Evolutionary conservation across 345 rosid genomes (phyloP).

Genomic region (Kandelia obovata): DNA sequence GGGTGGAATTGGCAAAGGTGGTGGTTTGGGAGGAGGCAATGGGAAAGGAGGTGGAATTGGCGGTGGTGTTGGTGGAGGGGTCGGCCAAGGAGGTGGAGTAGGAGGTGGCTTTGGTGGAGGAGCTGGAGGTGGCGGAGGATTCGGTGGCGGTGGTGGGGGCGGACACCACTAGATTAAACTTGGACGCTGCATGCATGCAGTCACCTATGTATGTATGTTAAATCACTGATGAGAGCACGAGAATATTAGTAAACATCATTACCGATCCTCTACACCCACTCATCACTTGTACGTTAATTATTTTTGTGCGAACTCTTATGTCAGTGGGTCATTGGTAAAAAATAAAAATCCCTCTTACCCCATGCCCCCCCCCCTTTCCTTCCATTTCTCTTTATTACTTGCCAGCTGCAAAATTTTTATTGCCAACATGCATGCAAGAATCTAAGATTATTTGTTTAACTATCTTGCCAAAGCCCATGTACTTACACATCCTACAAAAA

Average conservation of each 20-base stretch:
- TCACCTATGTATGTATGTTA: neutral
- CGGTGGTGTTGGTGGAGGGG: slow-evolving; percentile 21
- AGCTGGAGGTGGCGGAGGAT: neutral
- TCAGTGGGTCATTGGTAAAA: no score
- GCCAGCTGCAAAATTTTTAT: no score
- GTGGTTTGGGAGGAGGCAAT: slow-evolving; percentile 24
- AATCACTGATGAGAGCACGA: neutral
- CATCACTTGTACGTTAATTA: neutral
- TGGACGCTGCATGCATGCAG: slow-evolving; percentile 28
- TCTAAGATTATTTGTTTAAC: no score
- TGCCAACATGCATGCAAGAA: no score
- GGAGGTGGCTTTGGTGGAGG: slow-evolving; percentile 4
- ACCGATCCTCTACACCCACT: neutral
- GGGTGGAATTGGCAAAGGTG: slow-evolving; percentile 12
- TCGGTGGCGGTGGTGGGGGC: slow-evolving; percentile 19
- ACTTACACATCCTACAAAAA: no score
- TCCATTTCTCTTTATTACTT: no score
- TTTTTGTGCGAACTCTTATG: no score
- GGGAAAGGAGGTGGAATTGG: slow-evolving; percentile 30
- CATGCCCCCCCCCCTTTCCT: no score
- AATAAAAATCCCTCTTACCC: no score
- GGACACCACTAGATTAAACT: slow-evolving; percentile 17
- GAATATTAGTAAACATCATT: neutral
- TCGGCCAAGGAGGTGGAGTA: slow-evolving; percentile 21
- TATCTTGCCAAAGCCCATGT: no score